Evolutionary conservation across 495 filamentous ascomycete genomes (phyloP).

Genomic region (Penicillium parvum): DNA sequence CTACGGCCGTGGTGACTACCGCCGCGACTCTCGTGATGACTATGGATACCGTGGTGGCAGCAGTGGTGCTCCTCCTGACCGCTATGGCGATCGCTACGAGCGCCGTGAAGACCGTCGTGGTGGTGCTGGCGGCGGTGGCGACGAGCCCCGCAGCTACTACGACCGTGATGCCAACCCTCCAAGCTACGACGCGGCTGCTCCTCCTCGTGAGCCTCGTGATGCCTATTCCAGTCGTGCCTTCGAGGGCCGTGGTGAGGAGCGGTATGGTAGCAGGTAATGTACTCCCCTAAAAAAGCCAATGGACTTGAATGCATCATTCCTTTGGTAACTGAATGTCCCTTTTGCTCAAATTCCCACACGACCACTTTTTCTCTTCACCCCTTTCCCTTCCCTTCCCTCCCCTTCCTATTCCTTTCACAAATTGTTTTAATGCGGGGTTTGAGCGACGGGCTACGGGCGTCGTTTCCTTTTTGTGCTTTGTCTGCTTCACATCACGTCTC

Average conservation of each 20-base stretch:
- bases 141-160: slow-evolving; percentile 37
- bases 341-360: slow-evolving; percentile 4
- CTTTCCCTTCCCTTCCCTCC: slow-evolving; percentile 5
- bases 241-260: slow-evolving; percentile 45
- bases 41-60: slow-evolving; percentile 51
- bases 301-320: slow-evolving; percentile 7
- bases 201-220: slow-evolving; percentile 60
- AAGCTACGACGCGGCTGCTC: slow-evolving; percentile 51
- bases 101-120: slow-evolving; percentile 54
- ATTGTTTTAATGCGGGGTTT: slow-evolving; percentile 37
- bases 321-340: slow-evolving; percentile 16
- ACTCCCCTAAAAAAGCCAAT: slow-evolving; percentile 12
- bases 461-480: slow-evolving; percentile 30
- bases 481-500: slow-evolving; percentile 30
- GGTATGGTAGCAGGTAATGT: slow-evolving; percentile 45
- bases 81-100: slow-evolving; percentile 67
- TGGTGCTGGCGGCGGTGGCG: slow-evolving; percentile 39
- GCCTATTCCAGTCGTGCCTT: slow-evolving; percentile 52
- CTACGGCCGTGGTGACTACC: slow-evolving; percentile 51
- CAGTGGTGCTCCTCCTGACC: slow-evolving; percentile 53
- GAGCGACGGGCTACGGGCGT: slow-evolving; percentile 34
- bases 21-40: slow-evolving; percentile 50
- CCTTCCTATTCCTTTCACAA: slow-evolving; percentile 18
- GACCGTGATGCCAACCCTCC: slow-evolving; percentile 22
- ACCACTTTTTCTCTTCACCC: not conserved